phyloP scores from a whole-genome alignment of 306 rosid genomes.

The Rosa multiflora region DNA sequence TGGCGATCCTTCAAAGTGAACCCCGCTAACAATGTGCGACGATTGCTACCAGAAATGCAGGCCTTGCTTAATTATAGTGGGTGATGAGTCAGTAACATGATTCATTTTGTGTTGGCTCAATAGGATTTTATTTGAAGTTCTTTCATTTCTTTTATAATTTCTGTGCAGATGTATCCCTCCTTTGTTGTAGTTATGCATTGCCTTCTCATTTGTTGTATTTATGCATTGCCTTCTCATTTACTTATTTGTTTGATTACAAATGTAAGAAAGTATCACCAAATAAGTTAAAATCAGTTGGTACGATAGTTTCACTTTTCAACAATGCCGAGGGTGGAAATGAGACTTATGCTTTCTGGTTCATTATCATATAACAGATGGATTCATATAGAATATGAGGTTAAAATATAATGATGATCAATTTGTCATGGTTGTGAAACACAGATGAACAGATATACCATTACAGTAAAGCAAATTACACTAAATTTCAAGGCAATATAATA shows the following conservation, averaged over 20 bases:
- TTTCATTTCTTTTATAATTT: neutral
- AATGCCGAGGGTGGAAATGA: neutral
- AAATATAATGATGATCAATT: no score
- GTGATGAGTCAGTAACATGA: neutral
- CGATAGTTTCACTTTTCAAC: no score
- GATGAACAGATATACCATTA: neutral
- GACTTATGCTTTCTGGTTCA: neutral
- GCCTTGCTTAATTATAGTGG: conserved; percentile 43
- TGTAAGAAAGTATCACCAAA: neutral
- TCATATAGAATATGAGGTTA: neutral
- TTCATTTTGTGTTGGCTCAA: neutral
- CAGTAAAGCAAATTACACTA: conserved; percentile 1
- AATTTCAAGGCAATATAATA: conserved; percentile 35
- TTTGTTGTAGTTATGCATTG: neutral
- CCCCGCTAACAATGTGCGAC: conserved; percentile 29
- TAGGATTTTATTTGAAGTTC: conserved; percentile 1
- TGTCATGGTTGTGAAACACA: neutral
- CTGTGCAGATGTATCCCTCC: conserved; percentile 6
- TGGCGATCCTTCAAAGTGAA: conserved; percentile 54
- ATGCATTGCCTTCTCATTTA: neutral
- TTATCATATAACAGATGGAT: neutral
- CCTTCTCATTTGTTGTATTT: no score
- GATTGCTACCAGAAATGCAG: conserved; percentile 83
- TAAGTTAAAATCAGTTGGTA: no score
- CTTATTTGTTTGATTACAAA: neutral